Conservation (phyloP, 2,329 filamentous ascomycete genomes). For the Tolypocladium amazonense region DNA sequence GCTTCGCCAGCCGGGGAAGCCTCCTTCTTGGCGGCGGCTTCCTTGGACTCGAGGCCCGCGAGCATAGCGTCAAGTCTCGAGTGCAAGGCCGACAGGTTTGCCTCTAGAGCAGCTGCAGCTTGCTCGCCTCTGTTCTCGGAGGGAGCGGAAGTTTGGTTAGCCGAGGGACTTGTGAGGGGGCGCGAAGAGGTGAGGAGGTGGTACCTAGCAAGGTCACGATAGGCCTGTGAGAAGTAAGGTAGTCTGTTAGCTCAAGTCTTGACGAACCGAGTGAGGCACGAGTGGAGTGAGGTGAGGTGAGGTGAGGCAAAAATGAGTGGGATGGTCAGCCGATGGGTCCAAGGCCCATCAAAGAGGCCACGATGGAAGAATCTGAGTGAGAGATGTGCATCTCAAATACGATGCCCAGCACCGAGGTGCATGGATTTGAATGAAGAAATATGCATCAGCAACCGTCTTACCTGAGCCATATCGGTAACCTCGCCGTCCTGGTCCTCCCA, state of each 20-base stretch:
- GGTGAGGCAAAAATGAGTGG: background rate
- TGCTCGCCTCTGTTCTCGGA: conserved; percentile 37
- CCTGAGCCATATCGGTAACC: conserved; percentile 1
- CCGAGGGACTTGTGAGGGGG: background rate
- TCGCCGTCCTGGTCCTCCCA: conserved; percentile 1
- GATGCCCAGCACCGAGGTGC: background rate
- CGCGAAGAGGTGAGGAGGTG: background rate
- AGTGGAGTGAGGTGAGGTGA: background rate
- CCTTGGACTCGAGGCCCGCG: conserved; percentile 30
- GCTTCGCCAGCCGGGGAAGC: background rate
- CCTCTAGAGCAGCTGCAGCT: conserved; percentile 40
- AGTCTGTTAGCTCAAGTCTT: background rate
- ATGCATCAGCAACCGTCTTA: background rate
- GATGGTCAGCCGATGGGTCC: background rate
- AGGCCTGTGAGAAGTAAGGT: conserved; percentile 2
- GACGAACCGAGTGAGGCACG: background rate
- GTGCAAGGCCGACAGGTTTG: conserved; percentile 40
- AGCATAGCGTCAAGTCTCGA: conserved; percentile 44
- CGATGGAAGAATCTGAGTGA: background rate
- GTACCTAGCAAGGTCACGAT: conserved; percentile 10
- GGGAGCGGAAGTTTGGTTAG: background rate
- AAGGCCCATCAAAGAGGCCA: background rate
- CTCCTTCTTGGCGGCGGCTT: conserved; percentile 1
- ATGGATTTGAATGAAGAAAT: background rate
- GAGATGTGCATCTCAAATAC: background rate